A percentile compares a stretch with the other conserved stretches of the same genome.
Evolutionary conservation across 768 basidiomycete species (phyloP).

Genomic region (Dentipellis fragilis): DNA sequence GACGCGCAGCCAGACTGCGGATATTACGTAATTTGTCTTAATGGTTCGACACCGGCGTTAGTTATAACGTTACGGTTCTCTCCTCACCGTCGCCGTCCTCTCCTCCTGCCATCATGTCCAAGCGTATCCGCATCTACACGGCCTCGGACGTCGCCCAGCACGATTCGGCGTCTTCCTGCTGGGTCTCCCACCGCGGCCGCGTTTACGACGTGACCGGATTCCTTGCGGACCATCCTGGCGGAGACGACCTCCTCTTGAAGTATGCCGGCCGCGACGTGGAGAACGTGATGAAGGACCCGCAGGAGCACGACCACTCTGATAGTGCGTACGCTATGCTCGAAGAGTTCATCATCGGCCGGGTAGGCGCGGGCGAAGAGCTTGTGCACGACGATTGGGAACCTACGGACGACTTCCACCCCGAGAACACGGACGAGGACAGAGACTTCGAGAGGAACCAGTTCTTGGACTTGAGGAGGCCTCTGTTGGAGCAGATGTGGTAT

Average conservation of each 20-base stretch:
- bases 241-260: conserved; percentile 80
- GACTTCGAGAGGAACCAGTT: conserved; percentile 90
- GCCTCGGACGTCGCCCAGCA: conserved; percentile 65
- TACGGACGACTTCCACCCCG: conserved; percentile 82
- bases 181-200: conserved; percentile 71
- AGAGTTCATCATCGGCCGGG: conserved; percentile 75
- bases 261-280: conserved; percentile 82
- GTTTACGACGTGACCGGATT: conserved; percentile 89
- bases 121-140: conserved; percentile 63
- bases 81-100: conserved; percentile 5
- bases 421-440: conserved; percentile 69
- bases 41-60: neutral
- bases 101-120: conserved; percentile 36
- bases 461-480: conserved; percentile 78
- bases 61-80: neutral
- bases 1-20: too few relatives aligned
- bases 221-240: conserved; percentile 85
- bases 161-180: conserved; percentile 54
- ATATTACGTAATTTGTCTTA: neutral
- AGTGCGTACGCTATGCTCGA: conserved; percentile 88
- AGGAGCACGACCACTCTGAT: conserved; percentile 83
- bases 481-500: conserved; percentile 81
- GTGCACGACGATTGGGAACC: conserved; percentile 89
- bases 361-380: conserved; percentile 65
- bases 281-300: conserved; percentile 66